Evolutionary conservation across 805 yeast species (phyloP).

Genomic region (Kodamaea fukazawae): DNA sequence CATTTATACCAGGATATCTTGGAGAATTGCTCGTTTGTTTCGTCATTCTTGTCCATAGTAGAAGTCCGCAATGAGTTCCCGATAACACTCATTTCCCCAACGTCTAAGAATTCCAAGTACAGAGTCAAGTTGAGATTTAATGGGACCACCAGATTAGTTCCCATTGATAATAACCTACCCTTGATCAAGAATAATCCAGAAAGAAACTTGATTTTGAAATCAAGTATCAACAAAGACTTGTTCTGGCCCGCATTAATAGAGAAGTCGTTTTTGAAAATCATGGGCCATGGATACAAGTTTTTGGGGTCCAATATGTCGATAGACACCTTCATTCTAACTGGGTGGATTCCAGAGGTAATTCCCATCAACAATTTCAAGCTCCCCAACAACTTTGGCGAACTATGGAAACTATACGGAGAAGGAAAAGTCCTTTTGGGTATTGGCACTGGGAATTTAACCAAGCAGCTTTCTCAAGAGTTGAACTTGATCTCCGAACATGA

Average conservation of each 20-base stretch:
- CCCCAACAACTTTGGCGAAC: conserved; percentile 20
- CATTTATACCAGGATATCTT: conserved; percentile 47
- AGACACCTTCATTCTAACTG: conserved; percentile 63
- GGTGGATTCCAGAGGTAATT: conserved; percentile 69
- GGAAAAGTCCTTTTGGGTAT: conserved; percentile 53
- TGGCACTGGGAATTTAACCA: conserved; percentile 58
- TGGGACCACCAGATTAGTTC: conserved; percentile 49
- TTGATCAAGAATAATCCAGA: conserved; percentile 15
- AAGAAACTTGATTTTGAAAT: conserved; percentile 35
- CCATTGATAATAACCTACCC: conserved; percentile 50
- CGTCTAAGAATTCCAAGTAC: conserved; percentile 23
- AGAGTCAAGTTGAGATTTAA: conserved; percentile 47
- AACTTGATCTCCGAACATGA: conserved; percentile 63
- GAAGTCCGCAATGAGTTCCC: conserved; percentile 12
- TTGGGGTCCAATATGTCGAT: conserved; percentile 74
- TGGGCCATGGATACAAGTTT: conserved; percentile 58
- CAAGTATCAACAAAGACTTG: conserved; percentile 29
- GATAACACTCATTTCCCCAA: conserved; percentile 7
- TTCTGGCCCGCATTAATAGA: conserved; percentile 76
- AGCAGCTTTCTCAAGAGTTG: conserved; percentile 28
- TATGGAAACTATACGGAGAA: conserved; percentile 24
- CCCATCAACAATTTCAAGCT: conserved; percentile 36
- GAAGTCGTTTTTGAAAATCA: conserved; percentile 64
- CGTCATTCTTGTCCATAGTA: conserved; percentile 56
- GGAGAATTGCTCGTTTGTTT: conserved; percentile 76